Evolutionary conservation across 2,329 filamentous ascomycete species (phyloP).

Genomic region (Calonectria henricotiae): DNA sequence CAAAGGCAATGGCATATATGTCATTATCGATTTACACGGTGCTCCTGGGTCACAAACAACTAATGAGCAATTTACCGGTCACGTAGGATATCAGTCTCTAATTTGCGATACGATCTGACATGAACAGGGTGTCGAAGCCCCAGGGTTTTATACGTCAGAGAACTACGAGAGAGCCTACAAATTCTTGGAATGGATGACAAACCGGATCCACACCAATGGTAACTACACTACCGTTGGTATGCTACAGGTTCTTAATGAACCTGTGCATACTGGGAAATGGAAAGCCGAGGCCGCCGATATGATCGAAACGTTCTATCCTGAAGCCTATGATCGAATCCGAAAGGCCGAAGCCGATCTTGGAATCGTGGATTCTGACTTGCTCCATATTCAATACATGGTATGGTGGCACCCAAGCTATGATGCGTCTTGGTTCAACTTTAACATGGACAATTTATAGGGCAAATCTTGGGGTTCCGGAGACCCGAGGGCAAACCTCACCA

Average conservation of each 20-base stretch:
- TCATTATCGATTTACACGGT: slow-evolving; percentile 50
- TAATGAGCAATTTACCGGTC: slow-evolving; percentile 50
- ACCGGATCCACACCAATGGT: slow-evolving; percentile 65
- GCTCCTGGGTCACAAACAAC: slow-evolving; percentile 47
- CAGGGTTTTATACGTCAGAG: slow-evolving; percentile 71
- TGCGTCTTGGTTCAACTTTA: not conserved
- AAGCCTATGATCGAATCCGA: slow-evolving; percentile 59
- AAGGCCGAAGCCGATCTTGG: slow-evolving; percentile 63
- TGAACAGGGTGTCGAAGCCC: slow-evolving; percentile 32
- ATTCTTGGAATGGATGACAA: slow-evolving; percentile 72
- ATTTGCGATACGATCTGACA: not conserved
- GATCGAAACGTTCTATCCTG: slow-evolving; percentile 50
- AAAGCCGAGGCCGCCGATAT: slow-evolving; percentile 48
- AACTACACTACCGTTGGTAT: slow-evolving; percentile 73
- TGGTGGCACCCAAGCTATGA: not conserved
- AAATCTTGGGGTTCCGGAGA: slow-evolving; percentile 71
- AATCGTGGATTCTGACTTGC: slow-evolving; percentile 60
- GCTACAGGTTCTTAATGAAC: slow-evolving; percentile 74
- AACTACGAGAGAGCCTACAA: slow-evolving; percentile 71
- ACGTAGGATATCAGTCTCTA: slow-evolving; percentile 39
- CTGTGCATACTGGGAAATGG: slow-evolving; percentile 59
- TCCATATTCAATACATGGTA: slow-evolving; percentile 70
- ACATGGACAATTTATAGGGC: slow-evolving; percentile 47
- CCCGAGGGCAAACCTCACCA: slow-evolving; percentile 64
- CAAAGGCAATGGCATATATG: slow-evolving; percentile 47